Evolutionary conservation across 257 asterid genomes (phyloP).

Genomic region (Eustoma russellianum): DNA sequence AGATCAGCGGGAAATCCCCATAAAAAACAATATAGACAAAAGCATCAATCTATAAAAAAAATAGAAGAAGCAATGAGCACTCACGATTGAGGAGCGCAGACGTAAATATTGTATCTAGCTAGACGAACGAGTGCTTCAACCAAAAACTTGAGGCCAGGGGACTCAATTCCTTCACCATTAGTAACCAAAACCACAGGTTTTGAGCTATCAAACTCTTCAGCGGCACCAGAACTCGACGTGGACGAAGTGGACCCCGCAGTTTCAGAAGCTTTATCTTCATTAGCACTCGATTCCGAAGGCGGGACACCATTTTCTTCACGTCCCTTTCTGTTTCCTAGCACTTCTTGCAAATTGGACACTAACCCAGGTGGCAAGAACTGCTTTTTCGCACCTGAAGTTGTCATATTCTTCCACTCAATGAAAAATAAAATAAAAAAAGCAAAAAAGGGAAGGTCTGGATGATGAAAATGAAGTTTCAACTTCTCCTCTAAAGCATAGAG

Average conservation of each 20-base stretch:
- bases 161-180: constrained; percentile 79
- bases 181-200: constrained; percentile 73
- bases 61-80: neutral
- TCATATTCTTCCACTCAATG: constrained; percentile 23
- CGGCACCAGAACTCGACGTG: constrained; percentile 28
- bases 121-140: constrained; percentile 27
- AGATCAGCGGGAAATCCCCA: too few relatives aligned
- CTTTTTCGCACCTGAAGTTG: constrained; percentile 42
- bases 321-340: constrained; percentile 46
- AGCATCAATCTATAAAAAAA: neutral
- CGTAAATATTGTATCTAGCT: constrained; percentile 24
- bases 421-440: neutral
- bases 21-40: neutral
- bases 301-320: constrained; percentile 13
- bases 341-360: constrained; percentile 77
- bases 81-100: constrained; percentile 55
- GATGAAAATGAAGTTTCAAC: constrained; percentile 16
- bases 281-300: constrained; percentile 2
- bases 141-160: constrained; percentile 56
- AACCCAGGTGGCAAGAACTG: constrained; percentile 70
- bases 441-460: neutral
- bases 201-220: constrained; percentile 26
- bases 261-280: constrained; percentile 10
- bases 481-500: too few relatives aligned
- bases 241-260: constrained; percentile 16